Conservation (phyloP, 2,329 filamentous ascomycete species). For the Aspergillus eucalypticola region DNA sequence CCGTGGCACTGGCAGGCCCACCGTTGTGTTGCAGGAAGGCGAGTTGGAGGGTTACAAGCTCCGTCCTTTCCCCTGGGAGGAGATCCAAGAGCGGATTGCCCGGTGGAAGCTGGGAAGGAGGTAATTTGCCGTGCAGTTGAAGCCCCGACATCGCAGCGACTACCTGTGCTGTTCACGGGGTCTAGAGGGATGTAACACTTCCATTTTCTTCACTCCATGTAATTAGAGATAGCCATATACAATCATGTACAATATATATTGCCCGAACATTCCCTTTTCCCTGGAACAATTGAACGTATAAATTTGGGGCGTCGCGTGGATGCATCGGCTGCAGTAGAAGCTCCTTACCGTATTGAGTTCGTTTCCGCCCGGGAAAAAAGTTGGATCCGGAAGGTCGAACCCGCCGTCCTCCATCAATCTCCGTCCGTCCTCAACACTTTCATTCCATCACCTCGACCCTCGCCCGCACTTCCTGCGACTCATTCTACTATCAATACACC, state of each 20-base stretch:
- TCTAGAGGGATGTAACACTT: constrained; percentile 1
- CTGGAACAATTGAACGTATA: not conserved
- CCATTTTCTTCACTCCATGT: constrained; percentile 21
- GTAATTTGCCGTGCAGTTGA: constrained; percentile 37
- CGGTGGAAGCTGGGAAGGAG: constrained; percentile 76
- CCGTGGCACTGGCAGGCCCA: constrained; percentile 80
- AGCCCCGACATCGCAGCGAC: not conserved
- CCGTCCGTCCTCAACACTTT: constrained; percentile 17
- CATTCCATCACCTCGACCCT: constrained; percentile 11
- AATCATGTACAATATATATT: constrained; percentile 18
- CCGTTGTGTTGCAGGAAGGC: constrained; percentile 91
- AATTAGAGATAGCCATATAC: constrained; percentile 20
- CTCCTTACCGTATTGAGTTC: constrained; percentile 36
- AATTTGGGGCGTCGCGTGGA: not conserved
- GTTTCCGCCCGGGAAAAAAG: constrained; percentile 40
- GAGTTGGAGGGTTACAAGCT: constrained; percentile 69
- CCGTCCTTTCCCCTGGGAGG: constrained; percentile 75
- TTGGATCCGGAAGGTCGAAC: constrained; percentile 31
- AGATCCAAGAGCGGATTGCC: constrained; percentile 84
- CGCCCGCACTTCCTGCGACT: constrained; percentile 5
- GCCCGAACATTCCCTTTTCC: not conserved
- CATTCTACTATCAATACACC: constrained; percentile 11
- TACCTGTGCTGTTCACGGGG: not conserved
- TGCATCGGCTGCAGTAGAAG: constrained; percentile 25
- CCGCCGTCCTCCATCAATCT: constrained; percentile 29